Base-by-base conservation (phyloP, 2,329 filamentous ascomycete genomes). In the Triangularia setosa region DNA sequence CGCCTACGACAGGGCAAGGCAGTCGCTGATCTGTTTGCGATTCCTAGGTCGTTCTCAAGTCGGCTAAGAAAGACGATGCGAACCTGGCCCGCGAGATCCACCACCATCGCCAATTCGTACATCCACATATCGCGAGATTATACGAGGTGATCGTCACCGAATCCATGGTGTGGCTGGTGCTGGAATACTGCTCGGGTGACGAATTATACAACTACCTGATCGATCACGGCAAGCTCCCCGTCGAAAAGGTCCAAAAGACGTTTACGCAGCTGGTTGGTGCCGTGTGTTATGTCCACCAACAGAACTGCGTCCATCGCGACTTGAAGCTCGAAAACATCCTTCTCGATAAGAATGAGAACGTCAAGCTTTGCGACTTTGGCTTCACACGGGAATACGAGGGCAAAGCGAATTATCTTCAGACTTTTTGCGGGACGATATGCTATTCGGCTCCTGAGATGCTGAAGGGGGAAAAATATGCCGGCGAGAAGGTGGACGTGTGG, bases 61-160 rank as follows among this genome's bases (percentile, higher is more conserved):
- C 93, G 66, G 95, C 95, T 68, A 94, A 95, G 75, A 97, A 97
- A 77, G 90, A 93, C 75, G 95, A 99, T 77, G 87, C 92, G 62
- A 99, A 99, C 75, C 88, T 99, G 58, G 94, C 94, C 16, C 90
- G 95, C 71, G 95, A 99, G 77, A 99, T 99, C 72, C 95, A 99
- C 77, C 95, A 99, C 76, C 95, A 99, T 76, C 91, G 95, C 70
- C 95, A 99, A 78, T 97, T 99, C 78, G 85, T 97, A 69, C 95
- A 99, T 74, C 95, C 95, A 23, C 95, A 99, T 79, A 99, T 99
- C 72, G 93, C 95, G 55, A 87, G 95, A 59, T 82, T 99, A 23
- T 98, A 99, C 81, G 95, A 99, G 81, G 94, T 99, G 65, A 96
- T 99, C 72, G 93, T 99, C 67, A 99, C 95, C 1, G 95, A 99